Evolutionary conservation across 192 early-diverging fungal species (phyloP).

Genomic region (Geosiphon pyriformis): DNA sequence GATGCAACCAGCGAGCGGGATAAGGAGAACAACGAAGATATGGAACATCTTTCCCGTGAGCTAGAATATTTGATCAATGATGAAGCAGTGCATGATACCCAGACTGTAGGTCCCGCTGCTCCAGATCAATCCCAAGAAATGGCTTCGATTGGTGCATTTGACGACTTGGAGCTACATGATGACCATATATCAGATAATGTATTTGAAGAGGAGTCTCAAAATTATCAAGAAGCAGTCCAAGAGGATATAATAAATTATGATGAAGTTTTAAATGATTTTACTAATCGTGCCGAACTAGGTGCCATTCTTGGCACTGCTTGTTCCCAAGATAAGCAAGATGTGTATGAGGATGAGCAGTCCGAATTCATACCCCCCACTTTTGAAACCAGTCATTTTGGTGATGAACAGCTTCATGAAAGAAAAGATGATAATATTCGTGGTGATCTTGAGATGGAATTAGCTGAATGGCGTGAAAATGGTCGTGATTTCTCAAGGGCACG

Average conservation of each 20-base stretch:
- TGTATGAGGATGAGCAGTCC: slow-evolving; percentile 28
- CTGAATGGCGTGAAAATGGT: slow-evolving; percentile 67
- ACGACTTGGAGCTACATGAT: slow-evolving; percentile 51
- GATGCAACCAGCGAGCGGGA: slow-evolving; percentile 30
- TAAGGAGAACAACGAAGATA: slow-evolving; percentile 34
- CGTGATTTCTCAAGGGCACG: slow-evolving; percentile 55
- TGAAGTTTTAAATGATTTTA: slow-evolving; percentile 33
- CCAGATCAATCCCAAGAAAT: slow-evolving; percentile 61
- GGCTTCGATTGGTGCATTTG: slow-evolving; percentile 56
- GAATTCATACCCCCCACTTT: slow-evolving; percentile 27
- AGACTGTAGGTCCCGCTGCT: slow-evolving; percentile 68
- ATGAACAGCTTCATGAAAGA: slow-evolving; percentile 45
- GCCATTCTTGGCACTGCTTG: slow-evolving; percentile 37
- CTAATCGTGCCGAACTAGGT: slow-evolving; percentile 30
- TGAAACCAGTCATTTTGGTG: slow-evolving; percentile 28
- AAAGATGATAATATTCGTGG: slow-evolving; percentile 71
- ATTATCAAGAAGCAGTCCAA: slow-evolving; percentile 35
- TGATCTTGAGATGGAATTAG: slow-evolving; percentile 71
- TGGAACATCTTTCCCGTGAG: slow-evolving; percentile 49
- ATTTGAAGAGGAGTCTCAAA: slow-evolving; percentile 53
- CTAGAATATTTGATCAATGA: slow-evolving; percentile 76
- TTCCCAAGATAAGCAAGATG: slow-evolving; percentile 31
- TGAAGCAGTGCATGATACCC: slow-evolving; percentile 63
- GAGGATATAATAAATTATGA: slow-evolving; percentile 36
- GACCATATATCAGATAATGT: slow-evolving; percentile 35